phyloP scores from a whole-genome alignment of 352 stramenopile species.

The Thraustochytrium sp. region DNA sequence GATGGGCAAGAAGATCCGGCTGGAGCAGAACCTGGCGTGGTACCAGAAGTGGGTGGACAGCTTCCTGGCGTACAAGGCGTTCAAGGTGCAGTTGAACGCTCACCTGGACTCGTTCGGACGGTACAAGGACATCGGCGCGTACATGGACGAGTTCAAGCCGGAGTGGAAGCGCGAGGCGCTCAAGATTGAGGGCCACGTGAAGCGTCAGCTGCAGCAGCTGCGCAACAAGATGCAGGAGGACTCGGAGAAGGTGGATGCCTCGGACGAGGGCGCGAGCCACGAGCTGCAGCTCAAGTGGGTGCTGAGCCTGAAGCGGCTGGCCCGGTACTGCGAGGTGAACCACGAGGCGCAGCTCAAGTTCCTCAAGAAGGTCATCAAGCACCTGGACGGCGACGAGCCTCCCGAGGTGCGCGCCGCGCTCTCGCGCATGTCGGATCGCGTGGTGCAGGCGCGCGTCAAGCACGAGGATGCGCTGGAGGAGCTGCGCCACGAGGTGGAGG shows the following conservation, averaged over 20 bases:
- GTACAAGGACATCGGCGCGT: neutral
- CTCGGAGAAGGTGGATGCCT: neutral
- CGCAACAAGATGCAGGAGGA: neutral
- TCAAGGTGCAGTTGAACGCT: conserved; percentile 33
- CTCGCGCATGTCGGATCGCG: neutral
- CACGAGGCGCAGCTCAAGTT: conserved; percentile 22
- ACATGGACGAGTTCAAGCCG: conserved; percentile 8
- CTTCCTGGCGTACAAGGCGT: conserved; percentile 32
- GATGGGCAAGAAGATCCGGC: conserved; percentile 33
- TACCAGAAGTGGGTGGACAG: conserved; percentile 20
- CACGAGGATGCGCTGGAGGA: neutral
- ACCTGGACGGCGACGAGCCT: neutral
- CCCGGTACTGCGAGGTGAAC: conserved; percentile 20
- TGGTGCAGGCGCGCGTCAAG: neutral
- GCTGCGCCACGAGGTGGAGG: neutral
- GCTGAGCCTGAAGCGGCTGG: conserved; percentile 13
- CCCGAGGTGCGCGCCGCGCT: neutral
- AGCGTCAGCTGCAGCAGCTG: neutral
- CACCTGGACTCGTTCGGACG: neutral
- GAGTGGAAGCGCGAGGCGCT: conserved; percentile 38
- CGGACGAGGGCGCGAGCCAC: neutral
- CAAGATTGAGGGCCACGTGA: conserved; percentile 24
- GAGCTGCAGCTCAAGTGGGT: conserved; percentile 23
- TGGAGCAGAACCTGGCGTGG: conserved; percentile 35
- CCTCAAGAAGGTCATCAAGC: conserved; percentile 34